Conservation (phyloP, 345 rosid genomes). For the Zanthoxylum bungeanum region DNA sequence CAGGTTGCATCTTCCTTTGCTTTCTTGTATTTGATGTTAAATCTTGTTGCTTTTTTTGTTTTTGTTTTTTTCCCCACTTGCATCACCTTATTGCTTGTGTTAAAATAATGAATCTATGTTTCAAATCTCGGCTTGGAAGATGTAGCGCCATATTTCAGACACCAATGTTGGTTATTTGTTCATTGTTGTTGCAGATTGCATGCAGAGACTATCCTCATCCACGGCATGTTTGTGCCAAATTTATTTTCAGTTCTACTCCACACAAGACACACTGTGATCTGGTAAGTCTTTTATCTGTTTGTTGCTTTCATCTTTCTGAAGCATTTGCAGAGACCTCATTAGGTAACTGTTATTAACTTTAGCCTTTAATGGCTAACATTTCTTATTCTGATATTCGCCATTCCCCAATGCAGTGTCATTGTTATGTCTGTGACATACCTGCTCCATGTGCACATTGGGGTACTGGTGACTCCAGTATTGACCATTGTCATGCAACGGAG, state of each 20-base stretch:
- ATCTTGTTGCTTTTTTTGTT: no score
- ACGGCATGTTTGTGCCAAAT: constrained; percentile 70
- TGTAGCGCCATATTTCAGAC: not conserved
- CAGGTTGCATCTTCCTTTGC: not conserved
- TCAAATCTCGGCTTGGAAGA: not conserved
- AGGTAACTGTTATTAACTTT: not conserved
- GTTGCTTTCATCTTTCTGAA: not conserved
- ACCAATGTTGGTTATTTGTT: not conserved
- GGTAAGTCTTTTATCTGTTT: constrained; percentile 45
- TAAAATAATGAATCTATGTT: not conserved
- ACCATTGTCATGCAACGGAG: constrained; percentile 90
- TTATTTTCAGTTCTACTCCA: constrained; percentile 51
- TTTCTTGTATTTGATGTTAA: not conserved
- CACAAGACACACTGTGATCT: constrained; percentile 57
- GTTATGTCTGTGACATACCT: constrained; percentile 78
- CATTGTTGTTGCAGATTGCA: constrained; percentile 57
- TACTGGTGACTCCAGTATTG: constrained; percentile 28
- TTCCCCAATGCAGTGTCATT: constrained; percentile 65
- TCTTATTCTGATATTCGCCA: constrained; percentile 1
- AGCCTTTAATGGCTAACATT: not conserved
- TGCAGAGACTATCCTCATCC: constrained; percentile 93
- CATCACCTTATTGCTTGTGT: not conserved
- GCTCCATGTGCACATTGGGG: constrained; percentile 80
- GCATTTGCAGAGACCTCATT: not conserved
- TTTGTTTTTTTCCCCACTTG: not conserved